phyloP scores from a whole-genome alignment of 306 rosid genomes.

The Chamaecrista fasciculata region DNA sequence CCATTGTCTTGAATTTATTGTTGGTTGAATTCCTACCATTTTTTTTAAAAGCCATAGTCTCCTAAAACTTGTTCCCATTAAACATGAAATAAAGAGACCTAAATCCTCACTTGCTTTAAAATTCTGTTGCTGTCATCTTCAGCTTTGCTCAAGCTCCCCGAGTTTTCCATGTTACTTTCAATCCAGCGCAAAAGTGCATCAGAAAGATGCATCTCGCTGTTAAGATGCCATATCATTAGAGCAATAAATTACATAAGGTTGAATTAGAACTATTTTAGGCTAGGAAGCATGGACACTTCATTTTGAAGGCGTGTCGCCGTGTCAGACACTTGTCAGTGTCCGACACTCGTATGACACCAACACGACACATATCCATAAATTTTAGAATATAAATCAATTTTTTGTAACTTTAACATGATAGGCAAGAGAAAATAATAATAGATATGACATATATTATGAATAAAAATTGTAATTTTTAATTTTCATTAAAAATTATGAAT shows the following conservation, averaged over 20 bases:
- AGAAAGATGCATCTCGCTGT: constrained; percentile 75
- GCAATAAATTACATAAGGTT: background rate
- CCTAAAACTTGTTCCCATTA: background rate
- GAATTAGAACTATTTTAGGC: constrained; percentile 28
- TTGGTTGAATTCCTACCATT: background rate
- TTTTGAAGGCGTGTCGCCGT: too few relatives aligned
- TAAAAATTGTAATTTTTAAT: too few relatives aligned
- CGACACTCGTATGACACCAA: too few relatives aligned
- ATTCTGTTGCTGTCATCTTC: constrained; percentile 38
- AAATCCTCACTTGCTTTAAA: constrained; percentile 55
- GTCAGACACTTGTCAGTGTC: too few relatives aligned
- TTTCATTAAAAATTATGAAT: too few relatives aligned
- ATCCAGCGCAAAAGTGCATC: constrained; percentile 71
- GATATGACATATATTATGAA: too few relatives aligned
- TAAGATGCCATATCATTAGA: constrained; percentile 40
- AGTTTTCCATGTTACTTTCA: constrained; percentile 38
- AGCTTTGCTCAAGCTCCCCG: constrained; percentile 38
- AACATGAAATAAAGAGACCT: constrained; percentile 7
- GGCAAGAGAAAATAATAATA: too few relatives aligned
- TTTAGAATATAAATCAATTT: too few relatives aligned
- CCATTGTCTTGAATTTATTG: background rate
- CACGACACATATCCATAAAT: too few relatives aligned
- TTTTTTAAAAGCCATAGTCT: background rate
- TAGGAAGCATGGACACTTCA: too few relatives aligned
- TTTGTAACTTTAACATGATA: too few relatives aligned